A percentile compares a stretch with the other conserved stretches of the same genome.
Evolutionary conservation across 257 asterid species (phyloP).

Genomic region (Cynanchum wilfordii): DNA sequence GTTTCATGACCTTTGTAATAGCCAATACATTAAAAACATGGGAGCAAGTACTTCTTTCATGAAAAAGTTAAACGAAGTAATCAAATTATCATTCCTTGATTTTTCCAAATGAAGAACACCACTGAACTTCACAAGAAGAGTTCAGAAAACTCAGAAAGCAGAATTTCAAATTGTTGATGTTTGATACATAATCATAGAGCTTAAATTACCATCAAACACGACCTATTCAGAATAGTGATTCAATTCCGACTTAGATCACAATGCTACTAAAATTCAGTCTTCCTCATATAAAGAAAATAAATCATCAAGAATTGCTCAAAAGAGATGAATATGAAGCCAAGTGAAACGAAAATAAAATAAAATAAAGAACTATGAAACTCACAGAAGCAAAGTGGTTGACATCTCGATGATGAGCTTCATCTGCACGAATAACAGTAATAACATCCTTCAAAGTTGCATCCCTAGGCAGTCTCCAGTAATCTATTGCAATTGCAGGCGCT

Average conservation of each 20-base stretch:
- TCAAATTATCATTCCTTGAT: background rate
- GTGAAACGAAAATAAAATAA: background rate
- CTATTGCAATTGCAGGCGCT: constrained; percentile 90
- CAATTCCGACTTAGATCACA: background rate
- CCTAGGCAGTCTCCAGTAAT: constrained; percentile 84
- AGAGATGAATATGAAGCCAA: background rate
- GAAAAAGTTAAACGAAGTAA: background rate
- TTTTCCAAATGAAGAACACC: background rate
- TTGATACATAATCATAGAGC: background rate
- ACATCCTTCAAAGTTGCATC: constrained; percentile 77
- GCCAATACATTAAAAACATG: background rate
- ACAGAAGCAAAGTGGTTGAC: constrained; percentile 98
- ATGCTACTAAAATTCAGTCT: background rate
- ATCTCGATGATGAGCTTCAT: constrained; percentile 96
- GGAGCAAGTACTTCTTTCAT: background rate
- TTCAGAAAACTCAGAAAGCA: background rate
- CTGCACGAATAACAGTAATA: constrained; percentile 76
- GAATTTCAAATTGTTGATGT: too few species aligned
- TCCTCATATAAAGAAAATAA: background rate
- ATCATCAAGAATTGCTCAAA: background rate
- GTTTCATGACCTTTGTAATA: background rate
- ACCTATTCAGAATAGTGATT: background rate
- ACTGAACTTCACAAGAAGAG: background rate
- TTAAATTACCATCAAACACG: background rate
- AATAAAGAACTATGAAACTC: constrained; percentile 23